A percentile compares a stretch with the other conserved stretches of the same genome.
Conservation (phyloP, 805 yeast species). For the Cyberlindnera americana region DNA sequence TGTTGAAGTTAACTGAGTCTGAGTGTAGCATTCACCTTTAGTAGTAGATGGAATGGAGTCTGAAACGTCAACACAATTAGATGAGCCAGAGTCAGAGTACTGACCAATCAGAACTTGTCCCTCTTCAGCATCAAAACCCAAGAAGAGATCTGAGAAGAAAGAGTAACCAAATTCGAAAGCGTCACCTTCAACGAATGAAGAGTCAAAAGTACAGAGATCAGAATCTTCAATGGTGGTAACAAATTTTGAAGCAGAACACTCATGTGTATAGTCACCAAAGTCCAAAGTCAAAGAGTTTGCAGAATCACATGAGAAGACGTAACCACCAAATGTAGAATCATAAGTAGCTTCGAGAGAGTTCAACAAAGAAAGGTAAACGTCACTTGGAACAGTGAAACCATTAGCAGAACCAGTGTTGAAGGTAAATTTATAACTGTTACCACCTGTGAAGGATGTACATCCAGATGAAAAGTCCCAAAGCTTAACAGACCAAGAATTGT, state of each 20-base stretch:
- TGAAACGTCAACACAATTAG: slow-evolving; percentile 10
- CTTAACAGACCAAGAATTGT: slow-evolving; percentile 22
- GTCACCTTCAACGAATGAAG: slow-evolving; percentile 8
- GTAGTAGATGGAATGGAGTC: slow-evolving; percentile 9
- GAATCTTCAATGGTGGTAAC: slow-evolving; percentile 11
- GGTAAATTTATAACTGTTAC: slow-evolving; percentile 13
- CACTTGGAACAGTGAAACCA: slow-evolving; percentile 19
- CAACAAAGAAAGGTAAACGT: slow-evolving; percentile 13
- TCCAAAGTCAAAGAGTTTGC: slow-evolving; percentile 13
- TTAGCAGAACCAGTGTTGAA: slow-evolving; percentile 19
- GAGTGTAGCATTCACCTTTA: slow-evolving; percentile 6
- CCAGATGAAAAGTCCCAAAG: slow-evolving; percentile 23
- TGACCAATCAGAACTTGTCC: slow-evolving; percentile 17
- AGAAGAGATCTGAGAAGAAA: slow-evolving; percentile 16
- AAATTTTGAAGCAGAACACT: slow-evolving; percentile 12
- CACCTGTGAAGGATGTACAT: slow-evolving; percentile 9
- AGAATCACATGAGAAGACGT: slow-evolving; percentile 16
- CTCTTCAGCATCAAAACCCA: slow-evolving; percentile 17
- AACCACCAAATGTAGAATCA: slow-evolving; percentile 9
- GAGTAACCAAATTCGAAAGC: slow-evolving; percentile 18
- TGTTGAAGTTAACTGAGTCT: slow-evolving; percentile 8
- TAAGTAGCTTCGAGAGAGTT: slow-evolving; percentile 15
- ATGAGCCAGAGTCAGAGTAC: slow-evolving; percentile 11
- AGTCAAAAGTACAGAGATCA: slow-evolving; percentile 17
- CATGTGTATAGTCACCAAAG: slow-evolving; percentile 17